Conservation (phyloP, 345 rosid genomes). For the Eucalyptus grandis region DNA sequence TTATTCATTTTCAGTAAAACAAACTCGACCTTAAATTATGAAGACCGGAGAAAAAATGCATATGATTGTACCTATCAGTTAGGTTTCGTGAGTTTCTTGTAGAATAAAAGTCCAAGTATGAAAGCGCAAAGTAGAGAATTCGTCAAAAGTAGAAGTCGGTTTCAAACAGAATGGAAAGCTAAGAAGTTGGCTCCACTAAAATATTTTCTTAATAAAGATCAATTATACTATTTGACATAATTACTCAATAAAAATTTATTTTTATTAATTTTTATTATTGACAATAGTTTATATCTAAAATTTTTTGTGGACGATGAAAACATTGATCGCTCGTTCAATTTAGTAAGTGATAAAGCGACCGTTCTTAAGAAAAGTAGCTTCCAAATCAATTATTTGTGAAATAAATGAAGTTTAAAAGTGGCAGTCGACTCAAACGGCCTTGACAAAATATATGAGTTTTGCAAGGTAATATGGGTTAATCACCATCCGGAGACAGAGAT, state of each 20-base stretch:
- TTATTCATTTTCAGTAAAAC: too few relatives aligned
- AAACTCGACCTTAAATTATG: too few relatives aligned
- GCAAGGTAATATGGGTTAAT: neutral
- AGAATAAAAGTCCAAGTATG: neutral
- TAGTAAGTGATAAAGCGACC: rapidly evolving
- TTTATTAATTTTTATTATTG: neutral
- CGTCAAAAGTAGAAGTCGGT: neutral
- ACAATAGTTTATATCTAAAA: neutral
- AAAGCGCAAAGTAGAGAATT: neutral
- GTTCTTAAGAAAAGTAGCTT: neutral
- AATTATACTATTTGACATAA: neutral
- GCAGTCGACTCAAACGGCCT: neutral
- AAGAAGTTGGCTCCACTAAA: neutral
- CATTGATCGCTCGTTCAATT: rapidly evolving
- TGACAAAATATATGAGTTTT: neutral
- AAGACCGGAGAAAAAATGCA: too few relatives aligned
- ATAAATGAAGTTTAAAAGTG: neutral
- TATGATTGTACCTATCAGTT: too few relatives aligned
- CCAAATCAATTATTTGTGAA: neutral
- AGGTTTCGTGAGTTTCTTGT: too few relatives aligned
- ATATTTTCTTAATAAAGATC: neutral
- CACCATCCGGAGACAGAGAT: neutral
- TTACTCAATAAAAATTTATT: neutral
- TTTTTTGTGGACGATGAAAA: rapidly evolving
- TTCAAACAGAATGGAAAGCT: neutral